Base-by-base conservation (phyloP, 2,329 filamentous ascomycete species). In the Pleoardoris graminearum region DNA sequence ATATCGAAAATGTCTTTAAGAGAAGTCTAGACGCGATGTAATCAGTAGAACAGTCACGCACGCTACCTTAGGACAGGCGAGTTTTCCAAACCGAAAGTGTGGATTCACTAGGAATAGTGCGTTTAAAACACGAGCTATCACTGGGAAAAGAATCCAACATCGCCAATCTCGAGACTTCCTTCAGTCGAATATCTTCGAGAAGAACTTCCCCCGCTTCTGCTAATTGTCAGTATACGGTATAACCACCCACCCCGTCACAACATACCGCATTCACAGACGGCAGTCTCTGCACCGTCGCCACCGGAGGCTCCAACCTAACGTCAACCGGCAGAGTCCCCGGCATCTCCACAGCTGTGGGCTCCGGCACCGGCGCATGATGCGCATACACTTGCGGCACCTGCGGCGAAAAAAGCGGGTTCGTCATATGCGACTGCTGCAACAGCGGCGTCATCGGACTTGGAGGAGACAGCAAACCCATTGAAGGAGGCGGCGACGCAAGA, bases 291-390 rank as follows among this genome's bases (percentile, higher is more conserved):
- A 25, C 23, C n/a, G 16, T 72, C 38, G 64, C 83, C 50, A 92
- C 79, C 1, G 86, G 86, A 66, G 88, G 79, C 2, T 81, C 86
- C 27, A 96, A 73, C 64, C 96, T 57, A 56, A 85, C 16, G 2
- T 58, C 48, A 23, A 54, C 60, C 39, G 61, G 58, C 39, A 65
- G 39, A 36, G 60, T 58, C 16, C 55, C 60, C 38, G 55, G 50
- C 55, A 66, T 56, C 21, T 65, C 60, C 14, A 62, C 30, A 3
- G 60, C 57, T 36, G 46, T 51, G 10, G 52, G 47, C 11, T 51
- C 51, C 17, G 56, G 59, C 21, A 50, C 25, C 3, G 39, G 46
- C 10, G 45, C 51, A 32, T 49, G 25, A 46, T 50, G 52, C 14
- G 42, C 45, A 21, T 59, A 57, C 8, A 32, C 51, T 25, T 62